Base-by-base conservation (phyloP, 176 grass and related monocot genomes). In the Oryza australiensis region DNA sequence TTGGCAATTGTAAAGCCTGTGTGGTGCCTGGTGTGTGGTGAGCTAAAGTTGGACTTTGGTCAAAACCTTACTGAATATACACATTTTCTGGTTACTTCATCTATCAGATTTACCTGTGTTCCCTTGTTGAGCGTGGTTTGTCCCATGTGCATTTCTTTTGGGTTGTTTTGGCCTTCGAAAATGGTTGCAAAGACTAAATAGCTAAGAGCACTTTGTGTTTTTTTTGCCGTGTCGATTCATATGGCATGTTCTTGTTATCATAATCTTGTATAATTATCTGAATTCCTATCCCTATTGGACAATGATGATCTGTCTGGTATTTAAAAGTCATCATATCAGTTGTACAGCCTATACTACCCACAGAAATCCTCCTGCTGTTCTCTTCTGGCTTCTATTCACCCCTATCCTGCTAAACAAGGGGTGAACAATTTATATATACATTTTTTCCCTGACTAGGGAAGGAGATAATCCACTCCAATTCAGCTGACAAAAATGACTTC, bases 381-480 rank as follows among this genome's bases (percentile, higher is more conserved):
- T 55, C 12, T 24, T 49, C 27, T 67, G 22, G 16, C 6, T 16
- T 11, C 7, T 26, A 7, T n/a, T n/a, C 18, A 40, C 5, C 12
- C 12, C 64, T 35, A 68, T 40, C 23, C 70, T 45, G 7, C 4
- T 49, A 51, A 51, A 18, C 4, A 18, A 33, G 18, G 69, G 49
- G 26, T 15, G 12, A 65, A 74, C 11, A 51, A 11, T 8, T 23
- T 7, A 7, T 2, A 15, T 0, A 38, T 38, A 38, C 37, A 38
- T 35, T 28, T 23, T 29, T 80, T 86, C 68, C 60, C 32, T 77
- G 55, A 90, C 43, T 6, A 13, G 1, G 10, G 28, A 7, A 87
- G 82, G 63, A 74, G 87, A 87, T 80, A 82, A 87, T 82, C 63
- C 5, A 72, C 46, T 78, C 22, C 59, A 33, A 85, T 53, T 13